Percentiles rank a stretch among this genome's conserved stretches.
Conservation (phyloP, 2,329 filamentous ascomycete species). For the Canariomyces notabilis region DNA sequence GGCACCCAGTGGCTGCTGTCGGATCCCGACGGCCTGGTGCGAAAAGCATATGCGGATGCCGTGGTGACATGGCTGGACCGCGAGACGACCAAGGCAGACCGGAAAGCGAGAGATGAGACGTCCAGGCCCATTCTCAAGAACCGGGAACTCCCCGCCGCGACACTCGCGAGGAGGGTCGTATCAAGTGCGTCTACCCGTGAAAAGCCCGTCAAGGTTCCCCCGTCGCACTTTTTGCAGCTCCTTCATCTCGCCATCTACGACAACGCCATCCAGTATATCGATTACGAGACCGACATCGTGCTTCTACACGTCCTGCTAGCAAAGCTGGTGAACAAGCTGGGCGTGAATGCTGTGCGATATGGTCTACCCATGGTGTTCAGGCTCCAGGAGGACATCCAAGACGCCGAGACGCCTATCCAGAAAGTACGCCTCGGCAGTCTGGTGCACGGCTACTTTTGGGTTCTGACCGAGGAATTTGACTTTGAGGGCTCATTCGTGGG, state of each 20-base stretch:
- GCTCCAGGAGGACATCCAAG: constrained; percentile 77
- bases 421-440: constrained; percentile 79
- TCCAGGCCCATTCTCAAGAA: constrained; percentile 40
- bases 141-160: constrained; percentile 37
- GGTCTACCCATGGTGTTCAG: constrained; percentile 86
- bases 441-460: constrained; percentile 86
- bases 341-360: constrained; percentile 73
- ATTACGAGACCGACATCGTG: constrained; percentile 68
- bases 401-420: constrained; percentile 57
- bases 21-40: constrained; percentile 71
- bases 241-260: constrained; percentile 89
- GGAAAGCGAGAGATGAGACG: constrained; percentile 55
- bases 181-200: constrained; percentile 63
- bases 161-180: constrained; percentile 57
- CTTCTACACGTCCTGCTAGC: constrained; percentile 72
- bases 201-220: constrained; percentile 46
- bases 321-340: constrained; percentile 69
- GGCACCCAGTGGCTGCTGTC: constrained; percentile 91
- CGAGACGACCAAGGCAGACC: constrained; percentile 66
- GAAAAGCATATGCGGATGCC: constrained; percentile 80
- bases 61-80: constrained; percentile 76
- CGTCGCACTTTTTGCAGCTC: constrained; percentile 72
- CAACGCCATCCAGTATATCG: constrained; percentile 68
- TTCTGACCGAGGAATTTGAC: constrained; percentile 69
- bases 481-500: constrained; percentile 68